Evolutionary conservation across 208 protist species (phyloP).

Genomic region (Polymyxa betae): DNA sequence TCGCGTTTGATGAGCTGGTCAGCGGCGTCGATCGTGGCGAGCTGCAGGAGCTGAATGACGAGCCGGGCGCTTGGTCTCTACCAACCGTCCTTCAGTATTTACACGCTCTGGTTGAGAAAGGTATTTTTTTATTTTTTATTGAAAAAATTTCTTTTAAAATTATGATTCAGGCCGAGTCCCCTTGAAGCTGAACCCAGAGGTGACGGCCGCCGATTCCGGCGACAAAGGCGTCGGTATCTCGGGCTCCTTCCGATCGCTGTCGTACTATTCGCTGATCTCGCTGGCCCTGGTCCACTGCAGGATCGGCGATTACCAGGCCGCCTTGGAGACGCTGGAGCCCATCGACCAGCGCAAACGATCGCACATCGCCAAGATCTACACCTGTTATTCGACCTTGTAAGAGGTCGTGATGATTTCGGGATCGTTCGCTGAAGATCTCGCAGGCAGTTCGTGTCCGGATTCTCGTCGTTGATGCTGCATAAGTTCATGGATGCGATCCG

Average conservation of each 20-base stretch:
- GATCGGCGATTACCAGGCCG: slow-evolving; percentile 29
- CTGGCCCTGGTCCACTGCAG: neutral
- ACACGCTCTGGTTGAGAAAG: neutral
- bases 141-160: neutral
- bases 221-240: slow-evolving; percentile 41
- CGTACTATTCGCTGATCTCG: neutral
- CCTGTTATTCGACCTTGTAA: neutral
- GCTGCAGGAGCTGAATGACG: neutral
- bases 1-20: slow-evolving; percentile 2
- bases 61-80: neutral
- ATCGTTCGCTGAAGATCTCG: neutral
- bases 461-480: slow-evolving; percentile 24
- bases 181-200: slow-evolving; percentile 23
- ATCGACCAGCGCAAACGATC: neutral
- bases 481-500: neutral
- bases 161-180: neutral
- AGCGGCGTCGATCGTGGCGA: neutral
- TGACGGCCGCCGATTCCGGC: neutral
- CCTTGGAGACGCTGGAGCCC: slow-evolving; percentile 21
- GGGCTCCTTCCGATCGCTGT: neutral
- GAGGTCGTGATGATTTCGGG: neutral
- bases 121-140: neutral
- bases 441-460: neutral
- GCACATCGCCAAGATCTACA: neutral
- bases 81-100: slow-evolving; percentile 29